Conservation (phyloP, 2,329 filamentous ascomycete species). For the Cordyceps farinosa region DNA sequence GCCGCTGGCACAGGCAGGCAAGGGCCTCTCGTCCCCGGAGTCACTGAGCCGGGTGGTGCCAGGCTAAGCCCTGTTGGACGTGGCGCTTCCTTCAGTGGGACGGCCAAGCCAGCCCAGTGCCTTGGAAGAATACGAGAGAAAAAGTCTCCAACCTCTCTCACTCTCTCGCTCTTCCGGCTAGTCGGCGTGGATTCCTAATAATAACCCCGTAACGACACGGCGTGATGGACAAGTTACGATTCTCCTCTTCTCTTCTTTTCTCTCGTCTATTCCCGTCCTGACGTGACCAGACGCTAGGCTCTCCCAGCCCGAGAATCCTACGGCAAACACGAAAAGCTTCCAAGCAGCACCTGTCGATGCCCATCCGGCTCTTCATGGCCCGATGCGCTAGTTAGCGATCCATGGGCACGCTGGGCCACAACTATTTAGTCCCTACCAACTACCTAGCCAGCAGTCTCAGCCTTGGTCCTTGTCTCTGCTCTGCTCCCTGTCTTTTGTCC, state of each 20-base stretch:
- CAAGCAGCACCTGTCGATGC: not conserved
- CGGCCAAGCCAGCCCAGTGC: conserved; percentile 12
- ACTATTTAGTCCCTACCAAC: not conserved
- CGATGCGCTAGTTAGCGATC: not conserved
- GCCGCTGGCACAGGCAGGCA: no score
- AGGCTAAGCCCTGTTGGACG: not conserved
- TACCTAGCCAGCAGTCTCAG: not conserved
- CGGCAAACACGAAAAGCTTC: no score
- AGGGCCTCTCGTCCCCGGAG: no score
- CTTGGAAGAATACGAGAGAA: conserved; percentile 17
- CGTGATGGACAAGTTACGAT: not conserved
- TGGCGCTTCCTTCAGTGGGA: conserved; percentile 4
- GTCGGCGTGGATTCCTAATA: not conserved
- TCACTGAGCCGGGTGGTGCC: no score
- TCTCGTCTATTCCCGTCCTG: no score
- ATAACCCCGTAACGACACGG: not conserved
- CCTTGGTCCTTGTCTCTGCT: not conserved
- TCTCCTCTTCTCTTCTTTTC: no score
- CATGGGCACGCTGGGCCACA: not conserved
- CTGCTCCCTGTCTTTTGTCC: not conserved
- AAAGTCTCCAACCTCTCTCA: not conserved
- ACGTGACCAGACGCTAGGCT: no score
- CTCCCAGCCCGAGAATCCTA: no score
- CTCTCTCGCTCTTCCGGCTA: not conserved
- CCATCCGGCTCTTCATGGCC: not conserved